Evolutionary conservation across 306 rosid species (phyloP), one percentile per base, ranked within the genome.

Genomic region (Betula pendula): DNA sequence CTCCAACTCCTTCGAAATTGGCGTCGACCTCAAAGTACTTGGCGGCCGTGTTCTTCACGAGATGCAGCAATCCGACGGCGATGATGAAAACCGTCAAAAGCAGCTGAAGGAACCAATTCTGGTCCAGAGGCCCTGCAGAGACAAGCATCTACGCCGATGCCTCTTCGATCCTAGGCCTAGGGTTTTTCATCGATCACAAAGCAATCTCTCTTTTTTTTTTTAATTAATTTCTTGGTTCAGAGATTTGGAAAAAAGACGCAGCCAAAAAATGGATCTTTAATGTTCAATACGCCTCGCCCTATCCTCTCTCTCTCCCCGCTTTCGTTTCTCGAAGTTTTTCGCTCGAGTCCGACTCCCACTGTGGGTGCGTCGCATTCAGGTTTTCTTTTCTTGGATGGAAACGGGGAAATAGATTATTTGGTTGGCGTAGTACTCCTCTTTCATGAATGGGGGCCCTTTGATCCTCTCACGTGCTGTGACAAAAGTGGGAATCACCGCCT

Each of bases 11-110:
- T 67, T 89, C 97, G 79, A 95, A 92, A 85, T 80, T 91, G 74
- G 96, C 94, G 90, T 85, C 89, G 68, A 88, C 97, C 85, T 90
- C 91, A 76, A 96, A 91, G 91, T 92, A 96, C 80, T 81, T 96
- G 45, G 97, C 88, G 51, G 99, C 98, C 71, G 98, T 86, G 84
- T 81, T 87, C 79, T 89, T 96, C 17, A 91, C 88, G 73, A 91
- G 75, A 70, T 84, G 77, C 38, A 84, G 89, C 74, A 92, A 78
- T 65, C 91, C 97, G 33, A 87, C 68, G 20, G 84, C 88, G 0
- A 88, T 29, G 0, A 92, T 27, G 11, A 96, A 83, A 7, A 62
- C 24, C 20, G 92, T 77, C 58, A 91, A 47, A 38, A 96, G 73
- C 20, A 89, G 70, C 55, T 91, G 89, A 40, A 91, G 87, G 89